Percentiles rank a stretch among this genome's conserved stretches.
phyloP scores from a whole-genome alignment of 495 filamentous ascomycete species.

The Niebla homalea region DNA sequence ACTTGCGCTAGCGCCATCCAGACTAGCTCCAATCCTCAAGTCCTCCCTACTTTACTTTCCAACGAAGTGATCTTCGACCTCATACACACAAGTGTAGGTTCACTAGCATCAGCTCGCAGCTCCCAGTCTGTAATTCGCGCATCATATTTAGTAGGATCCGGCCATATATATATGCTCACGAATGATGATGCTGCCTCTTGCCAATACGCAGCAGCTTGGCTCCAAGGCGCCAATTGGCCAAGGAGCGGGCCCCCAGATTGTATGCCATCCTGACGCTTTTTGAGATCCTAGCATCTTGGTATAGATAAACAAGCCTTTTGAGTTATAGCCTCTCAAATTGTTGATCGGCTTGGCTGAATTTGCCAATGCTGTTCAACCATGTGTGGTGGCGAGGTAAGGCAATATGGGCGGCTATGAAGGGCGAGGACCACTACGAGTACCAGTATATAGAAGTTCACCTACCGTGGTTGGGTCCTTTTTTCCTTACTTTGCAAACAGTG shows the following conservation, averaged over 20 bases:
- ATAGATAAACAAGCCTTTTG: background rate
- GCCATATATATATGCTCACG: too few relatives aligned
- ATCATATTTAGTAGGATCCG: too few relatives aligned
- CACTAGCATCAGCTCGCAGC: too few relatives aligned
- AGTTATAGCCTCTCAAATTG: conserved; percentile 1
- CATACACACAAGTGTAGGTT: too few relatives aligned
- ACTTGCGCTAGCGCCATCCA: too few relatives aligned
- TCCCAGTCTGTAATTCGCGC: too few relatives aligned
- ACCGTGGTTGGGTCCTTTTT: background rate
- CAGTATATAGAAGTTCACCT: background rate
- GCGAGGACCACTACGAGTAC: conserved; percentile 3
- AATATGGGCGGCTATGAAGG: background rate
- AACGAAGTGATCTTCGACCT: too few relatives aligned
- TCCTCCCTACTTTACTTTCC: too few relatives aligned
- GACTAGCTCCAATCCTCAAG: too few relatives aligned
- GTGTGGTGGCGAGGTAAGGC: background rate
- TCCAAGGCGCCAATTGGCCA: background rate
- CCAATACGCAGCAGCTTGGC: background rate
- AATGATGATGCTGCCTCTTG: too few relatives aligned
- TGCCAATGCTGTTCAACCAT: background rate
- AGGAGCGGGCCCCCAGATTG: background rate
- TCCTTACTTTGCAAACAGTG: background rate
- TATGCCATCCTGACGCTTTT: background rate
- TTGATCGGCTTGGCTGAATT: background rate
- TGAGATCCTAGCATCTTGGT: background rate